Evolutionary conservation across 345 rosid genomes (phyloP).

Genomic region (Linum trigynum): DNA sequence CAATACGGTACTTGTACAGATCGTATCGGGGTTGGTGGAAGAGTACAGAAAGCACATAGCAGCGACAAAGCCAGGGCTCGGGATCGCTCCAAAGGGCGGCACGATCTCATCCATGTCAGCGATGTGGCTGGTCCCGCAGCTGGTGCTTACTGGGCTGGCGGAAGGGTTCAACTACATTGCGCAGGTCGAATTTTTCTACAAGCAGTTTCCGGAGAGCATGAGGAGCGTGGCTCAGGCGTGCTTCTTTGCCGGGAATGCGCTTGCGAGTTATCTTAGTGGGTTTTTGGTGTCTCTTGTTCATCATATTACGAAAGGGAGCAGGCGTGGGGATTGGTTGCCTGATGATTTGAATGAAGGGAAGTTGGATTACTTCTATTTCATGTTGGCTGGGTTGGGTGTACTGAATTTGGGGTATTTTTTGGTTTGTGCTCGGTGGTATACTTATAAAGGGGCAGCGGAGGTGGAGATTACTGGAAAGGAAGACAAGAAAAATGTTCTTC

Average conservation of each 20-base stretch:
- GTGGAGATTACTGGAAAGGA: constrained; percentile 3
- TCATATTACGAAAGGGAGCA: constrained; percentile 10
- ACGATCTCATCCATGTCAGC: constrained; percentile 13
- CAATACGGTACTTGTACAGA: too few relatives aligned
- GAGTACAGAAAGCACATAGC: constrained; percentile 8
- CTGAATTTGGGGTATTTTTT: constrained; percentile 28
- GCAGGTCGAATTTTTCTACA: constrained; percentile 37
- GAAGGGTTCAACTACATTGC: constrained; percentile 12
- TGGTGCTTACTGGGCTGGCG: not conserved
- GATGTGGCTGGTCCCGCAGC: constrained; percentile 19
- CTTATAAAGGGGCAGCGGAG: constrained; percentile 25
- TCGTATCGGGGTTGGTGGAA: constrained; percentile 11
- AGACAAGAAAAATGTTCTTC: constrained; percentile 1
- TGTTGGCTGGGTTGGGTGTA: constrained; percentile 25
- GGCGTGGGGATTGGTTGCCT: constrained; percentile 27
- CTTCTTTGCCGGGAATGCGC: constrained; percentile 22
- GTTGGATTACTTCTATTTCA: constrained; percentile 35
- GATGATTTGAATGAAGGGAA: constrained; percentile 39
- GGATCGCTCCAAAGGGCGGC: constrained; percentile 9
- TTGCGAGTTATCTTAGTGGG: constrained; percentile 30
- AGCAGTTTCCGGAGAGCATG: constrained; percentile 52
- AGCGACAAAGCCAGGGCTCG: constrained; percentile 8
- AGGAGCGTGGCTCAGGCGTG: constrained; percentile 38
- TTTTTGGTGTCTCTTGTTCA: constrained; percentile 29
- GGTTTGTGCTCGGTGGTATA: constrained; percentile 30